Evolutionary conservation across 2,329 filamentous ascomycete genomes (phyloP).

Genomic region (Monosporascus sp.): DNA sequence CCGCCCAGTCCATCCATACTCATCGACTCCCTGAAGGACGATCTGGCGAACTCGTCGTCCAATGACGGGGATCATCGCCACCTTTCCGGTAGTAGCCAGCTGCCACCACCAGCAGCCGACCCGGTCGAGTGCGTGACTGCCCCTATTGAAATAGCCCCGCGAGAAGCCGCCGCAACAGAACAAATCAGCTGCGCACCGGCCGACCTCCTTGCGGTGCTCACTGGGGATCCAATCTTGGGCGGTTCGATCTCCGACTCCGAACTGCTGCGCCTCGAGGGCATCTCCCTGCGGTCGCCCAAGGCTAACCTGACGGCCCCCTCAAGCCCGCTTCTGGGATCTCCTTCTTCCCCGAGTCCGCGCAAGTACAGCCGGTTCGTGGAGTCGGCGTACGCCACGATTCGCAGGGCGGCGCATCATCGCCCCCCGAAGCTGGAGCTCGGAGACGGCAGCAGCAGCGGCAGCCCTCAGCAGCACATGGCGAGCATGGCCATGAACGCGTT

Average conservation of each 20-base stretch:
- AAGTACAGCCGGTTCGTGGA: constrained; percentile 23
- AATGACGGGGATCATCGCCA: constrained; percentile 15
- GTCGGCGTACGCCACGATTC: constrained; percentile 21
- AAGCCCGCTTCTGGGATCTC: constrained; percentile 22
- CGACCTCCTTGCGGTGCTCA: constrained; percentile 10
- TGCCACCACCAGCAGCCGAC: constrained; percentile 1
- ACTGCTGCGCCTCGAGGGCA: constrained; percentile 41
- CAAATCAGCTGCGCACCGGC: constrained; percentile 9
- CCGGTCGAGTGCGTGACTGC: constrained; percentile 7
- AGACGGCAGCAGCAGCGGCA: not conserved
- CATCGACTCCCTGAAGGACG: constrained; percentile 21
- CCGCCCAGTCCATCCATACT: constrained; percentile 27
- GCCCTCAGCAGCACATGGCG: not conserved
- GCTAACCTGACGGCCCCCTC: constrained; percentile 18
- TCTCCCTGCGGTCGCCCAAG: constrained; percentile 34
- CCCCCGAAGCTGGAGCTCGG: not conserved
- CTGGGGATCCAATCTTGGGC: constrained; percentile 22
- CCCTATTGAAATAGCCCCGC: constrained; percentile 7
- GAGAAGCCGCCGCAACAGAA: constrained; percentile 2
- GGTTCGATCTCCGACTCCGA: constrained; percentile 44
- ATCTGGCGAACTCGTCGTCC: constrained; percentile 13
- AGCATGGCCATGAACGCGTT: not conserved
- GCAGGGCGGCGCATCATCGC: constrained; percentile 19
- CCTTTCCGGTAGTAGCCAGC: constrained; percentile 2
- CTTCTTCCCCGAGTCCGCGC: constrained; percentile 15